Conservation (phyloP, 176 grass and related monocot species). For the Puya raimondii region DNA sequence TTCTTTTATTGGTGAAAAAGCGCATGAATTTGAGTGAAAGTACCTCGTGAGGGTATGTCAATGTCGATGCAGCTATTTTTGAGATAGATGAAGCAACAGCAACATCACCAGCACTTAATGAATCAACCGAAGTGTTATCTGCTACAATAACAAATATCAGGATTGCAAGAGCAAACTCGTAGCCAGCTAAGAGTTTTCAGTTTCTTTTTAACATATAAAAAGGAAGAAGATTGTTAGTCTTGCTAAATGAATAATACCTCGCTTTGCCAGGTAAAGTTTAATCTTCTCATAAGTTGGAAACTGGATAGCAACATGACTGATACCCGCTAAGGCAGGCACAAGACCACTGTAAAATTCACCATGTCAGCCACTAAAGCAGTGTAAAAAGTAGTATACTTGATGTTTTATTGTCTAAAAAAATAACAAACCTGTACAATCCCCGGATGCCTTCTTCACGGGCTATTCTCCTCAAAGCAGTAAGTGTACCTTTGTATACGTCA, state of each 20-base stretch:
- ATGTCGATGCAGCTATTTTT: conserved; percentile 78
- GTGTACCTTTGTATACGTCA: conserved; percentile 66
- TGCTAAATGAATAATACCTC: conserved; percentile 36
- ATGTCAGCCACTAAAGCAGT: not conserved
- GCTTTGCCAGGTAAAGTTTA: conserved; percentile 80
- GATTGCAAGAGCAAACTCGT: not conserved
- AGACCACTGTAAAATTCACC: conserved; percentile 48
- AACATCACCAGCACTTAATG: conserved; percentile 74
- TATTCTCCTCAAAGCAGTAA: conserved; percentile 71
- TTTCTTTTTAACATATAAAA: not conserved
- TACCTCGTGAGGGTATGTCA: conserved; percentile 99
- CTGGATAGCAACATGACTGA: conserved; percentile 96
- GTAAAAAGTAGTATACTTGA: not conserved
- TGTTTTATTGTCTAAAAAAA: not conserved
- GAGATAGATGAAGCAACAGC: conserved; percentile 93
- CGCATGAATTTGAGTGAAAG: too few species aligned
- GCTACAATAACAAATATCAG: conserved; percentile 14
- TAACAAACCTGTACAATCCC: conserved; percentile 74
- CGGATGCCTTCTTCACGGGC: conserved; percentile 78
- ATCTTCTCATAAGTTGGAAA: conserved; percentile 90
- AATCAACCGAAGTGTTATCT: conserved; percentile 89
- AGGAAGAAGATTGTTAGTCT: not conserved
- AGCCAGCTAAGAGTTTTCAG: not conserved
- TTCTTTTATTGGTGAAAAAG: too few species aligned
- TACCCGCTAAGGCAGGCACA: conserved; percentile 85